A percentile compares a stretch with the other conserved stretches of the same genome.
phyloP scores from a whole-genome alignment of 2,329 filamentous ascomycete species.

The Aureobasidium sp. region DNA sequence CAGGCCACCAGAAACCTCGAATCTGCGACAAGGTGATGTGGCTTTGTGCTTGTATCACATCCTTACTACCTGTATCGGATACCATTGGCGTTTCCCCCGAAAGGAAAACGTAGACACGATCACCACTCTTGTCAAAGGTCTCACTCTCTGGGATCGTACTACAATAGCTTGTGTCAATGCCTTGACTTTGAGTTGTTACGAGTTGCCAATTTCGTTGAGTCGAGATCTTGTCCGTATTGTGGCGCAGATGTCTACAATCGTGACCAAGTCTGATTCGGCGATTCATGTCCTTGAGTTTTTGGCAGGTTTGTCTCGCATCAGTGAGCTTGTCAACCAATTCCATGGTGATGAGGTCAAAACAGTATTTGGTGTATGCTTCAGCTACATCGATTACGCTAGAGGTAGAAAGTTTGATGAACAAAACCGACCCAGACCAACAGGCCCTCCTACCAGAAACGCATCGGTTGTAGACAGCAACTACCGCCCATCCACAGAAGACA shows the following conservation, averaged over 20 bases:
- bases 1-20: slow-evolving; percentile 72
- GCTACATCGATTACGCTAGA: slow-evolving; percentile 82
- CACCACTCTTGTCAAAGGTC: slow-evolving; percentile 75
- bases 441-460: background rate
- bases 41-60: slow-evolving; percentile 82
- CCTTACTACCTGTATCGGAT: slow-evolving; percentile 81
- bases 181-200: slow-evolving; percentile 88
- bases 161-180: slow-evolving; percentile 93
- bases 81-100: slow-evolving; percentile 77
- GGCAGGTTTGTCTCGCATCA: slow-evolving; percentile 77
- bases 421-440: slow-evolving; percentile 2
- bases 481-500: slow-evolving; percentile 53
- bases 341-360: slow-evolving; percentile 86
- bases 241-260: slow-evolving; percentile 90
- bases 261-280: slow-evolving; percentile 84
- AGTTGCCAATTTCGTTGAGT: slow-evolving; percentile 79
- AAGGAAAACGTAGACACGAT: slow-evolving; percentile 86
- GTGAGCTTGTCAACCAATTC: slow-evolving; percentile 80
- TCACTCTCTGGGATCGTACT: slow-evolving; percentile 49
- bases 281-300: slow-evolving; percentile 95
- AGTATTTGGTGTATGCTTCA: slow-evolving; percentile 90
- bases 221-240: slow-evolving; percentile 80
- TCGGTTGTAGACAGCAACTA: background rate
- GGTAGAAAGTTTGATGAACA: slow-evolving; percentile 39
- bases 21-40: slow-evolving; percentile 79